Conservation (phyloP, 176 grass and related monocot genomes). For the Thinopyrum elongatum region DNA sequence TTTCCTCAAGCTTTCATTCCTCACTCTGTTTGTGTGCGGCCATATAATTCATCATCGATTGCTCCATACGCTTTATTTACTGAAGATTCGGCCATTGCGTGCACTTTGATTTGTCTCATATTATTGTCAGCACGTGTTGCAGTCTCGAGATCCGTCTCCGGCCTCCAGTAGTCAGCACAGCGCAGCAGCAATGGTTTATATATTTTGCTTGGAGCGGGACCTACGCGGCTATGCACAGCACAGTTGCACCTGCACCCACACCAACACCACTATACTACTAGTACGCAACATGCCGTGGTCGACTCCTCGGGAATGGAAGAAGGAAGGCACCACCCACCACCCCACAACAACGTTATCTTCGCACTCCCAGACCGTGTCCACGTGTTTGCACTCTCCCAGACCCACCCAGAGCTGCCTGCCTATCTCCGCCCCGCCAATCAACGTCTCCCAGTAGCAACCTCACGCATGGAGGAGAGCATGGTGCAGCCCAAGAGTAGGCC, state of each 20-base stretch:
- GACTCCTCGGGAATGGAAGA: not conserved
- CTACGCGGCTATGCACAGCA: not conserved
- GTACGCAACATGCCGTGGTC: not conserved
- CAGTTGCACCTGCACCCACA: not conserved
- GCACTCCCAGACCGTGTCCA: not conserved
- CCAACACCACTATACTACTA: not conserved
- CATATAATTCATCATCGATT: not conserved
- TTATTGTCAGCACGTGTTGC: not conserved
- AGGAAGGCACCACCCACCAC: not conserved
- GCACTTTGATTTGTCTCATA: not conserved
- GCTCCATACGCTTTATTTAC: not conserved
- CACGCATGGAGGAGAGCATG: not conserved
- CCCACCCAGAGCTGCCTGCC: not conserved
- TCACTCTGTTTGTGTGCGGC: not conserved
- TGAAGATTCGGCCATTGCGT: not conserved
- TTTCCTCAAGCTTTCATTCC: too few species aligned
- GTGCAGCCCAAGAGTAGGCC: not conserved
- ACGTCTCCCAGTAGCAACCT: not conserved
- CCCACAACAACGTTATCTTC: slow-evolving; percentile 40
- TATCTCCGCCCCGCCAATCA: slow-evolving; percentile 17
- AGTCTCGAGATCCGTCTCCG: slow-evolving; percentile 6
- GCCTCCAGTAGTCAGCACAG: not conserved
- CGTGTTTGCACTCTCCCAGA: not conserved
- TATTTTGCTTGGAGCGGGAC: not conserved
- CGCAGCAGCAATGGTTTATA: not conserved